phyloP scores from a whole-genome alignment of 2,329 filamentous ascomycete species.

The Cladophialophora chaetospira region DNA sequence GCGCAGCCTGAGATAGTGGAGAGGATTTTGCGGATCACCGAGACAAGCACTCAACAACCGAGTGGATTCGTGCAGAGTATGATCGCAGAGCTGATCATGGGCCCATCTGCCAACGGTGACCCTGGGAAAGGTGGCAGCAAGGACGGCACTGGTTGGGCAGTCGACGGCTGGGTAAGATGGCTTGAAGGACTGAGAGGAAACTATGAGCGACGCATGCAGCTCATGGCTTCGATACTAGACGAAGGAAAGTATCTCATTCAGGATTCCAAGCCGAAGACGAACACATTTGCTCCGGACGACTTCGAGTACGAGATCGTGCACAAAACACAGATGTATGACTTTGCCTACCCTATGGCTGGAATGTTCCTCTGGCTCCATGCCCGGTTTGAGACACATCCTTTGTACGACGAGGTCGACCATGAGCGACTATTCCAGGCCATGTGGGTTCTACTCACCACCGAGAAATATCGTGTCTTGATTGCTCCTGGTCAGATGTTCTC shows the following conservation, averaged over 20 bases:
- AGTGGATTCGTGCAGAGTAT: constrained; percentile 87
- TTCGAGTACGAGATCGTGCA: constrained; percentile 74
- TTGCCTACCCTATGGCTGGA: constrained; percentile 77
- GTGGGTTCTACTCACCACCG: constrained; percentile 69
- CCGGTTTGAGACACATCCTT: constrained; percentile 59
- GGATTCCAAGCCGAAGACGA: constrained; percentile 13
- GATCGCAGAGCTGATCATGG: constrained; percentile 75
- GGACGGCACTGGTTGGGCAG: constrained; percentile 69
- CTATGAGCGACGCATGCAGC: constrained; percentile 82
- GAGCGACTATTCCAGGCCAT: constrained; percentile 64
- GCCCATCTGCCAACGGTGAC: constrained; percentile 55
- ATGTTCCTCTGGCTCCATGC: constrained; percentile 90
- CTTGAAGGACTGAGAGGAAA: constrained; percentile 78
- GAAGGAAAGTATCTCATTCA: constrained; percentile 57
- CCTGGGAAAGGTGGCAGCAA: constrained; percentile 52
- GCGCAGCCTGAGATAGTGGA: constrained; percentile 78
- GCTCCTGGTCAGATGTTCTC: constrained; percentile 74
- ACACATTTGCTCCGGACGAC: constrained; percentile 37
- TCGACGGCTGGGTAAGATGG: constrained; percentile 88
- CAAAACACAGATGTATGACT: constrained; percentile 73
- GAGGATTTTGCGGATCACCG: constrained; percentile 71
- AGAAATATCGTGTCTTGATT: constrained; percentile 70
- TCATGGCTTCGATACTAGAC: constrained; percentile 76
- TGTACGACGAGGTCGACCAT: constrained; percentile 61
- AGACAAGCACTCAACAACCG: constrained; percentile 77